Evolutionary conservation across 306 rosid genomes (phyloP), one percentile per base, ranked within the genome.

Genomic region (Medicago ruthenica): DNA sequence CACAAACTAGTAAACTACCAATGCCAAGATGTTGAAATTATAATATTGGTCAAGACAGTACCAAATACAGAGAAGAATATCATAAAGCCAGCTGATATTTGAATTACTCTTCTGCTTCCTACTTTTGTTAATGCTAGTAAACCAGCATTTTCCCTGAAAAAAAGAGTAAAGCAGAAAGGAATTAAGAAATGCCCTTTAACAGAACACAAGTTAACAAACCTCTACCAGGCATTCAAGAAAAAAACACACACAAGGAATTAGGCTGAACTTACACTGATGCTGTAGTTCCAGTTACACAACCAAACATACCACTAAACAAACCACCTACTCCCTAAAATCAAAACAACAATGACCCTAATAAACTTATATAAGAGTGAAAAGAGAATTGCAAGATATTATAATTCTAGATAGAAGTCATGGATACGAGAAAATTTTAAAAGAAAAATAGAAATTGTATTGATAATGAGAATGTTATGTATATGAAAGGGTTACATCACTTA

Each of bases 51-150:
- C 42, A 20, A 14, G 22, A 54, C 1, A 75, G 37, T 88, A 92
- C 98, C 96, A 65, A 90, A 86, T 54, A 94, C 16, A 22, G 97
- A 88, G 88, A 94, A 94, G 77, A 90, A 87, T 71, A 94, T 86
- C 98, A 90, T 94, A 69, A 92, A 88, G 55, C 90, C 91, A 51
- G 97, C 88, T 81, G 95, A 88, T 67, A 92, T 87, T 77, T 92
- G 97, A 82, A 86, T 87, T 24, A 94, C 95, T 88, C 96, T 88
- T 86, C 97, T 84, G 84, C 95, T 92, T 80, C 97, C 96, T 31
- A 83, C 96, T 76, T 85, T 88, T 45, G 96, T 92, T 85, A 87
- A 76, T 72, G 97, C 98, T 66, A 94, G 74, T 70, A 90, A 85
- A 76, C 97, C 96, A 73, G 95, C 96, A 82, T 94, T 92, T 80